These are phyloP conservation scores for Sporisorium graminicola DNA, from an alignment of 1,284 basidiomycete genomes.

Conservation along the genomic window DNA sequence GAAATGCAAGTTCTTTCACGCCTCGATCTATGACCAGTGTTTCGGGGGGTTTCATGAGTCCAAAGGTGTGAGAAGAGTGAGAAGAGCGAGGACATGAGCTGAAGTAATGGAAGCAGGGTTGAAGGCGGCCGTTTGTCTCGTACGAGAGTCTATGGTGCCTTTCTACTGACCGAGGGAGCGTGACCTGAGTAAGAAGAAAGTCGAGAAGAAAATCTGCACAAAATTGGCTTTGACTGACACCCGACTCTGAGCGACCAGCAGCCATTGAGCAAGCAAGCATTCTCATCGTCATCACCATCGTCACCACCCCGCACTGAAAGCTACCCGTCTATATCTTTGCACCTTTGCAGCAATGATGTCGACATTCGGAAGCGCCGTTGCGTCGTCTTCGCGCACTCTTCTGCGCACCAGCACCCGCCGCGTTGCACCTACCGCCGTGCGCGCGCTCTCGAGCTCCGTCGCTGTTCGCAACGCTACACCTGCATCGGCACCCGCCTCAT, in stretches of 20 bases:
- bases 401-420: slow-evolving; percentile 7
- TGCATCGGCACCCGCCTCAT: slow-evolving; percentile 16
- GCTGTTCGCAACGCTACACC: slow-evolving; percentile 21
- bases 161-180: neutral
- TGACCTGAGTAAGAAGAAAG: slow-evolving; percentile 9
- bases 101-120: neutral
- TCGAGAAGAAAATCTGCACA: slow-evolving; percentile 12
- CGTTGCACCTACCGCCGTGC: slow-evolving; percentile 12
- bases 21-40: too few relatives aligned
- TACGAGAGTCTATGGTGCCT: neutral
- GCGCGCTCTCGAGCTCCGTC: slow-evolving; percentile 20
- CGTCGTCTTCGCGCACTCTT: slow-evolving; percentile 30
- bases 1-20: slow-evolving; percentile 30
- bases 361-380: slow-evolving; percentile 24
- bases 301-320: neutral
- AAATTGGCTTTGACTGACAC: slow-evolving; percentile 4
- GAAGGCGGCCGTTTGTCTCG: neutral
- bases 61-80: neutral
- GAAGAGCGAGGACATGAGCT: neutral
- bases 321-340: too few relatives aligned
- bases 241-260: slow-evolving; percentile 3
- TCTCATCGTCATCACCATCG: slow-evolving; percentile 5
- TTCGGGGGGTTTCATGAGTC: neutral
- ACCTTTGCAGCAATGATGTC: slow-evolving; percentile 13
- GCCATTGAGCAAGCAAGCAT: neutral